Base-by-base conservation (phyloP, 1,284 basidiomycete species). In the Gymnopus androsaceus region DNA sequence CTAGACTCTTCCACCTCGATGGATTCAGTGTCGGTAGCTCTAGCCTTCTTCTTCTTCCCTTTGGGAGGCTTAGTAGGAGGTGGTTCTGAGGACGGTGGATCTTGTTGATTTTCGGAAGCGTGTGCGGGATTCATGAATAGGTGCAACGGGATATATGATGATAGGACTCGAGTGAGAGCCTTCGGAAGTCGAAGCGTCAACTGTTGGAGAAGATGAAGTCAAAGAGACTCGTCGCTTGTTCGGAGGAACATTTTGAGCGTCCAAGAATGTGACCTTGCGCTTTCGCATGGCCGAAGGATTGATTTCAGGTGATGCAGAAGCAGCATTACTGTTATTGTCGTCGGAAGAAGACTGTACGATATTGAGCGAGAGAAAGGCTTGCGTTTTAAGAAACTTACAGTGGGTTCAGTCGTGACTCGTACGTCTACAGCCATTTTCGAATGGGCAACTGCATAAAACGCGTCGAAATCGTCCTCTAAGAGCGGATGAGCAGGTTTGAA, bases 391-490 rank as follows among this genome's bases (percentile, higher is more conserved):
- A 11, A 41, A 40, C 23, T 50, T 33, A 50, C 41, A 28, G 50
- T 53, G 6, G 53, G 40, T 1, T 55, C 62, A 8, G 72, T 61
- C n/a, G 61, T 67, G 1, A 83, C 77, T 12, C 67, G 58, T 0
- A 83, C 69, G 23, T 78, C 73, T n/a, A 75, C 67, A 1, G 72
- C 59, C 2, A 61, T 47, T 1, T 63, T 63, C 15, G 72, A 66
- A 50, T 69, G 72, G 21, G 80, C 75, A 38, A 77, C 67, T 8
- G 78, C 72, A 56, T 73, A 69, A 66, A 91, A 88, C 1, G 88
- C 88, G 51, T 85, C 84, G 59, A 90, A 91, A 67, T 91, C 88
- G 46, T 87, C 88, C 45, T 89, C 88, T 91, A 41, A 44, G 31
- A 28, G 48, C 50, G 17, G 31, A 52, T 33, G 19, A 37, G 37